Percentiles rank a stretch among this genome's conserved stretches.
phyloP scores from a whole-genome alignment of 1,284 basidiomycete genomes.

The Ceratobasidium papillatum region DNA sequence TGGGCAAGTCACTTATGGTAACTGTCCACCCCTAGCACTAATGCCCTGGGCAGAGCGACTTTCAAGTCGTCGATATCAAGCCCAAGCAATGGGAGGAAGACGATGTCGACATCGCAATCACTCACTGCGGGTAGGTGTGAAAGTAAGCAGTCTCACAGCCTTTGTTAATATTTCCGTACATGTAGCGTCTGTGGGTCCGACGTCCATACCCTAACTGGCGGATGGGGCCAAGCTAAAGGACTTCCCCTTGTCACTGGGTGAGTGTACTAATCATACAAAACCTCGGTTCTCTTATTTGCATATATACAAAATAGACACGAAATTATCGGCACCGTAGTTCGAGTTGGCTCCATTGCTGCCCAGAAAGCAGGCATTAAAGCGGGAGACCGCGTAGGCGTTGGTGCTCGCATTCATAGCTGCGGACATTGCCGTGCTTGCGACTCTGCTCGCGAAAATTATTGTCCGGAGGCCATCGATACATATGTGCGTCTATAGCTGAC shows the following conservation, averaged over 20 bases:
- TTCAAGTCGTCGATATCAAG: slow-evolving; percentile 55
- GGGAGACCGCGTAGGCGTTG: slow-evolving; percentile 71
- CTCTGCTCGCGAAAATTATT: slow-evolving; percentile 64
- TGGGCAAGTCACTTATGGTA: slow-evolving; percentile 13
- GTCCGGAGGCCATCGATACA: slow-evolving; percentile 51
- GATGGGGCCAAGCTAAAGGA: slow-evolving; percentile 59
- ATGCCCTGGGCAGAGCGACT: slow-evolving; percentile 52
- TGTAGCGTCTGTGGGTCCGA: slow-evolving; percentile 59
- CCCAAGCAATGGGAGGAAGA: slow-evolving; percentile 52
- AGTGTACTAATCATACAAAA: slow-evolving; percentile 24
- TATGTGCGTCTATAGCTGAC: slow-evolving; percentile 50
- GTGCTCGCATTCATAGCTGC: slow-evolving; percentile 66
- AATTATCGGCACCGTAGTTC: slow-evolving; percentile 66
- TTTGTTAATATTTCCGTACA: slow-evolving; percentile 1
- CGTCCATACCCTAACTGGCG: slow-evolving; percentile 61
- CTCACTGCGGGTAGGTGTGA: slow-evolving; percentile 49
- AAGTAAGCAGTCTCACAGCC: neutral
- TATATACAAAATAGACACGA: slow-evolving; percentile 59
- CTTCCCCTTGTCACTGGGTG: slow-evolving; percentile 56
- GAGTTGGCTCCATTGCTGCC: slow-evolving; percentile 63
- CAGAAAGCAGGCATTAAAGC: slow-evolving; percentile 59
- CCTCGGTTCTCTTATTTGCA: neutral
- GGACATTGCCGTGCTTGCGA: slow-evolving; percentile 64
- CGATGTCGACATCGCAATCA: slow-evolving; percentile 55
- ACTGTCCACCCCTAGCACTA: neutral